Conservation (phyloP, 176 grass and related monocot species). For the Zoysia pacifica region DNA sequence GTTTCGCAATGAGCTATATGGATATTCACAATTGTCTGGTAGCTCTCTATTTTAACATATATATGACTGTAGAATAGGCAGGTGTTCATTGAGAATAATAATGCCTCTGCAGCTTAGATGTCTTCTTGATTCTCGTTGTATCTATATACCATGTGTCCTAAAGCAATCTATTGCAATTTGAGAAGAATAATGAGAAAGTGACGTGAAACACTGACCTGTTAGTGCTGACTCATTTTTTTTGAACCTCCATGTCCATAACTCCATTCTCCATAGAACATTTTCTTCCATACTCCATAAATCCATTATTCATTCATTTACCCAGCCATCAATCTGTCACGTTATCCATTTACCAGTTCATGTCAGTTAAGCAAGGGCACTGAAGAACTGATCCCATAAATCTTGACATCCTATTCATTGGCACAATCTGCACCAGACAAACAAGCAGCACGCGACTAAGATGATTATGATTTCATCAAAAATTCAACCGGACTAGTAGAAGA, state of each 20-base stretch:
- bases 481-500: background rate
- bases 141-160: background rate
- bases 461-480: background rate
- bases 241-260: background rate
- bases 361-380: background rate
- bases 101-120: background rate
- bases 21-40: background rate
- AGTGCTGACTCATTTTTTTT: background rate
- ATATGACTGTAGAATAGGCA: background rate
- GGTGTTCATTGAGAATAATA: background rate
- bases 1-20: conserved; percentile 3
- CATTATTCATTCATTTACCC: conserved; percentile 11
- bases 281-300: background rate
- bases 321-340: background rate
- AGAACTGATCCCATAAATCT: background rate
- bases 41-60: background rate
- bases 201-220: conserved; percentile 14
- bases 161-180: background rate
- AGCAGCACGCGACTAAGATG: conserved; percentile 2
- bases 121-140: background rate
- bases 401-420: conserved; percentile 1
- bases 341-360: background rate
- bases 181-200: conserved; percentile 22
- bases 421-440: background rate
- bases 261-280: background rate